Evolutionary conservation across 768 basidiomycete genomes (phyloP).

Genomic region (Naganishia antarctica): DNA sequence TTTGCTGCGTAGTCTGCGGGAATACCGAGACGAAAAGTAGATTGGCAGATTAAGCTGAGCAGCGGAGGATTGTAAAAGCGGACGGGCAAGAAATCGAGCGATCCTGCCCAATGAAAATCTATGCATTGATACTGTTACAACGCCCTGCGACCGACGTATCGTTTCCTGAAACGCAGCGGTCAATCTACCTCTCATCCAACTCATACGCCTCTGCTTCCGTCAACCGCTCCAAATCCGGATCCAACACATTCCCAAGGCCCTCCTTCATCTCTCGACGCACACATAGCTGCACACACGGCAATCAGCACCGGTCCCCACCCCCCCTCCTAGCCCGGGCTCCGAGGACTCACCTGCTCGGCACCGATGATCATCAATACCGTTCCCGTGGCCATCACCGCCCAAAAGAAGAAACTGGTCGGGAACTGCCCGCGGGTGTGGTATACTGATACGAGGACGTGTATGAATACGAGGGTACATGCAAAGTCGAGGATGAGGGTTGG

Average conservation of each 20-base stretch:
- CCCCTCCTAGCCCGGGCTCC: background rate
- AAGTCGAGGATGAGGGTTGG: constrained; percentile 95
- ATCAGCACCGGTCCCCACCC: too few relatives aligned
- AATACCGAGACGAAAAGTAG: background rate
- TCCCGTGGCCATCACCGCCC: constrained; percentile 69
- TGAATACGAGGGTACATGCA: constrained; percentile 80
- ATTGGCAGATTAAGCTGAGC: too few relatives aligned
- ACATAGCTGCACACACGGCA: constrained; percentile 33
- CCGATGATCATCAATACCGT: constrained; percentile 69
- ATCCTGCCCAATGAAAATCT: background rate
- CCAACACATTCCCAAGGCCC: constrained; percentile 30
- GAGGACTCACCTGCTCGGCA: constrained; percentile 78
- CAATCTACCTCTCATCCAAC: constrained; percentile 20
- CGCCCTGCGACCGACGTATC: background rate
- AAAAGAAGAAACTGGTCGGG: constrained; percentile 89
- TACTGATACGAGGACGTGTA: constrained; percentile 86
- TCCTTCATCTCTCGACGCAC: constrained; percentile 38
- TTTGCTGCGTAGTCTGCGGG: constrained; percentile 19
- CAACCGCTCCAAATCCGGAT: constrained; percentile 20
- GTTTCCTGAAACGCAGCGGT: too few relatives aligned
- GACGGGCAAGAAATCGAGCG: background rate
- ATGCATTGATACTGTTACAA: constrained; percentile 2
- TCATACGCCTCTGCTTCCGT: constrained; percentile 22
- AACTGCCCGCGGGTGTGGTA: constrained; percentile 69
- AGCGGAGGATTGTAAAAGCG: background rate